Evolutionary conservation across 2,329 filamentous ascomycete species (phyloP).

Genomic region (Calonectria leucothoes): DNA sequence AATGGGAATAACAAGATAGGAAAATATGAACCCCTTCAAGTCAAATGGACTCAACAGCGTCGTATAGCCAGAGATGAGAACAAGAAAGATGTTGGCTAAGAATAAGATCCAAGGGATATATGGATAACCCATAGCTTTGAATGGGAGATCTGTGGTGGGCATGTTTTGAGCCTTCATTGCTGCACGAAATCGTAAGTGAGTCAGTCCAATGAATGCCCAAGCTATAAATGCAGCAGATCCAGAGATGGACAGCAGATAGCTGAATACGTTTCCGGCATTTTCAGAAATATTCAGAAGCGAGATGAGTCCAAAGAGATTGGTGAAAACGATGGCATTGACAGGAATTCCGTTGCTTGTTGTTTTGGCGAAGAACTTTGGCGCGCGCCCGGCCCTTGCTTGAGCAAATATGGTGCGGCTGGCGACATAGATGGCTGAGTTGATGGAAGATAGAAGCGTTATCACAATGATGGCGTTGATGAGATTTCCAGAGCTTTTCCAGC

Average conservation of each 20-base stretch:
- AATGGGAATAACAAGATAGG: conserved; percentile 24
- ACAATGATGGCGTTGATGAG: conserved; percentile 16
- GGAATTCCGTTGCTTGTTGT: conserved; percentile 3
- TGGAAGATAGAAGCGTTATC: neutral
- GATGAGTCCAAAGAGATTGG: conserved; percentile 7
- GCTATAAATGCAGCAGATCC: conserved; percentile 12
- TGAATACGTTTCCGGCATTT: conserved; percentile 22
- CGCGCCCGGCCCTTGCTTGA: conserved; percentile 5
- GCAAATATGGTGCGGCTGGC: conserved; percentile 12
- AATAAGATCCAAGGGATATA: conserved; percentile 23
- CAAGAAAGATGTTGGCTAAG: conserved; percentile 19
- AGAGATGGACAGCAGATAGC: conserved; percentile 16
- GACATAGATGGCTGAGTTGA: conserved; percentile 13
- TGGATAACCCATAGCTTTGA: conserved; percentile 10
- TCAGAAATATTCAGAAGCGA: conserved; percentile 11
- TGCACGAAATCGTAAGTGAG: neutral
- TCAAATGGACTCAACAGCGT: conserved; percentile 21
- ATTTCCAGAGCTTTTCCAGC: conserved; percentile 19
- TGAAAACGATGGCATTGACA: conserved; percentile 8
- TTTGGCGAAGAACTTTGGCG: neutral
- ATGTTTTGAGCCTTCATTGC: conserved; percentile 7
- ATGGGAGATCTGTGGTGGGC: neutral
- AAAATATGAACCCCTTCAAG: conserved; percentile 24
- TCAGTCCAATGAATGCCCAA: conserved; percentile 15
- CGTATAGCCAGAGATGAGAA: conserved; percentile 22